phyloP scores from a whole-genome alignment of 176 grass and related monocot species.

The Rhynchospora tenuis region DNA sequence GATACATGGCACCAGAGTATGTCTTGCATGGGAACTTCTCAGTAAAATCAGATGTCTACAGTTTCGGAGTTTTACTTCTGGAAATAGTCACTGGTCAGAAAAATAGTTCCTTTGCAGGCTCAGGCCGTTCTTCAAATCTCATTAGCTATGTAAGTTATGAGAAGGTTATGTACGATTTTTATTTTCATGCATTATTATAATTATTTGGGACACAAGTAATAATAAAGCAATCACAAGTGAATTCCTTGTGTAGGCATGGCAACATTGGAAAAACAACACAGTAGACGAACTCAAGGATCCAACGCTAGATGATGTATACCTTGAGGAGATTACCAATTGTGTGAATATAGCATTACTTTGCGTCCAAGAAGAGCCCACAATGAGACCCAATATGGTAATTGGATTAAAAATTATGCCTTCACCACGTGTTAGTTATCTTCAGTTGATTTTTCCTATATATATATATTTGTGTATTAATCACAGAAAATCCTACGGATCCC shows the following conservation, averaged over 20 bases:
- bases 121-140: not conserved
- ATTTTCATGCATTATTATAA: not conserved
- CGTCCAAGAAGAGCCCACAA: not conserved
- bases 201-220: not conserved
- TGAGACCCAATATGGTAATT: conserved; percentile 1
- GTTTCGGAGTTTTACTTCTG: conserved; percentile 13
- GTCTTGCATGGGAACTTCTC: conserved; percentile 3
- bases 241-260: conserved; percentile 18
- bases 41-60: conserved; percentile 24
- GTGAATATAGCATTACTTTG: conserved; percentile 15
- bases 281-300: conserved; percentile 30
- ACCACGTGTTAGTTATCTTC: no score
- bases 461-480: no score
- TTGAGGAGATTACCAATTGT: conserved; percentile 26
- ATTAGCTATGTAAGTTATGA: conserved; percentile 16
- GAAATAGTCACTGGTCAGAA: conserved; percentile 18
- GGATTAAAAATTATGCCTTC: no score
- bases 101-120: not conserved
- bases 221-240: no score
- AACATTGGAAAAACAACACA: conserved; percentile 21
- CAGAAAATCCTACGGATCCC: no score
- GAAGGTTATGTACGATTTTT: not conserved
- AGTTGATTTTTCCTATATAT: no score
- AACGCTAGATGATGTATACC: conserved; percentile 21
- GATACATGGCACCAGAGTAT: conserved; percentile 24